Base-by-base conservation (phyloP, 306 rosid genomes). In the Castanopsis chinensis region DNA sequence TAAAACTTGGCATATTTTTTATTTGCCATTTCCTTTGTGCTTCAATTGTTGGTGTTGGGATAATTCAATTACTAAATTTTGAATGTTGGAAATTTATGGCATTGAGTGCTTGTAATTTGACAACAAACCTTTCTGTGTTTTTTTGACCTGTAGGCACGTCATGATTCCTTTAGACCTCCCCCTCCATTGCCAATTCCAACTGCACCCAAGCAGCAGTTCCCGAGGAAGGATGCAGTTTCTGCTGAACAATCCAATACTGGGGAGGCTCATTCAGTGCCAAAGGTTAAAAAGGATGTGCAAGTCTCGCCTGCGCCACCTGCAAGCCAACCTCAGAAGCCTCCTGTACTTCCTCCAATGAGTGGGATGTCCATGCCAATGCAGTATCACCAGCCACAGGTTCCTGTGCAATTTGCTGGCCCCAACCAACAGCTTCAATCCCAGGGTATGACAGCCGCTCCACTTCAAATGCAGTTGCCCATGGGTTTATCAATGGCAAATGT, bases 391-490 rank as follows among this genome's bases (percentile, higher is more conserved):
- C 53, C 93, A 28, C 98, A 88, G 75, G 83, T 84, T 75, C 15
- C 98, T 33, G 81, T 90, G 71, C 97, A 89, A 79, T 96, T 87
- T 87, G 92, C 93, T 74, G 93, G 90, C 75, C 92, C 90, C 71
- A 96, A 75, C 77, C 93, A 87, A 71, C 97, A 89, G 82, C 87
- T 96, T 67, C 98, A 89, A 69, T 88, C 97, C 57, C 98, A 93
- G 86, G 92, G 89, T 45, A 84, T 93, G 86, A 33, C 92, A 11
- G 76, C 98, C 4, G 41, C 85, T 75, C 73, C 99, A 70, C 89
- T 86, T 57, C 98, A 85, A 68, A 82, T 93, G 88, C 98, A 87
- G 45, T n/a, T 91, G 68, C 90, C 91, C 11, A 71, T 91, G 80
- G 86, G 82, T 60, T 68, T 93, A 79, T 83, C 84, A 9, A 86